A percentile compares a stretch with the other conserved stretches of the same genome.
These are phyloP conservation scores for Ceratocystis alfenasii DNA, from an alignment of 2,329 filamentous ascomycete genomes.

Conservation along the genomic window DNA sequence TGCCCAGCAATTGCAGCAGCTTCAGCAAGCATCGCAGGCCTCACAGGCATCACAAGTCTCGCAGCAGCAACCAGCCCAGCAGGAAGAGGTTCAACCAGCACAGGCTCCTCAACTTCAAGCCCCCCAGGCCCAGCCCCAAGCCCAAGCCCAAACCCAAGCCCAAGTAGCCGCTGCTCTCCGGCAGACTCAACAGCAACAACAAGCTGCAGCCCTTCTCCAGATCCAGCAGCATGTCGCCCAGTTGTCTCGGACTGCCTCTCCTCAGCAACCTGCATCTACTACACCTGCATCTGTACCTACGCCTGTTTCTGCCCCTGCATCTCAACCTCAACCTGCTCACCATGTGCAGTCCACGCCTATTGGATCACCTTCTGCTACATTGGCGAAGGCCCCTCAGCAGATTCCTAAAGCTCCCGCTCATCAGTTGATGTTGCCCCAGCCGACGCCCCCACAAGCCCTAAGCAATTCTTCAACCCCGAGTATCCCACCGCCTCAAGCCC, in stretches of 20 bases:
- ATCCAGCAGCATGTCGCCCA: slow-evolving; percentile 21
- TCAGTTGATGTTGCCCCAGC: slow-evolving; percentile 16
- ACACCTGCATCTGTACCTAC: background rate
- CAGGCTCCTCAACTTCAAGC: background rate
- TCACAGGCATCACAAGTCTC: background rate
- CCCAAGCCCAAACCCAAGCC: background rate
- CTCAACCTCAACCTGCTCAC: background rate
- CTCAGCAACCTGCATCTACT: background rate
- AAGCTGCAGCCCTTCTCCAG: slow-evolving; percentile 15
- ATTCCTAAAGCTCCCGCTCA: slow-evolving; percentile 11
- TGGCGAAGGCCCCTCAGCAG: background rate
- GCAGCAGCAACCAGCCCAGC: background rate
- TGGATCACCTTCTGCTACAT: background rate
- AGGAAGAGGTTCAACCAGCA: slow-evolving; percentile 1
- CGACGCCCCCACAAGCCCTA: slow-evolving; percentile 2
- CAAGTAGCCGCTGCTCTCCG: background rate
- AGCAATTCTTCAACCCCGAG: background rate
- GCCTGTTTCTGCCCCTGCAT: background rate
- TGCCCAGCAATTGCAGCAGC: slow-evolving; percentile 19
- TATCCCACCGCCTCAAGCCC: slow-evolving; percentile 1
- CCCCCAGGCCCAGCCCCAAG: background rate
- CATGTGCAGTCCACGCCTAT: background rate
- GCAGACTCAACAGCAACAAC: slow-evolving; percentile 20
- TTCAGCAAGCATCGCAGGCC: slow-evolving; percentile 13
- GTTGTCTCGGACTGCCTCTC: slow-evolving; percentile 13